Base-by-base conservation (phyloP, 2,329 filamentous ascomycete species). In the Hypoxylon sp. region DNA sequence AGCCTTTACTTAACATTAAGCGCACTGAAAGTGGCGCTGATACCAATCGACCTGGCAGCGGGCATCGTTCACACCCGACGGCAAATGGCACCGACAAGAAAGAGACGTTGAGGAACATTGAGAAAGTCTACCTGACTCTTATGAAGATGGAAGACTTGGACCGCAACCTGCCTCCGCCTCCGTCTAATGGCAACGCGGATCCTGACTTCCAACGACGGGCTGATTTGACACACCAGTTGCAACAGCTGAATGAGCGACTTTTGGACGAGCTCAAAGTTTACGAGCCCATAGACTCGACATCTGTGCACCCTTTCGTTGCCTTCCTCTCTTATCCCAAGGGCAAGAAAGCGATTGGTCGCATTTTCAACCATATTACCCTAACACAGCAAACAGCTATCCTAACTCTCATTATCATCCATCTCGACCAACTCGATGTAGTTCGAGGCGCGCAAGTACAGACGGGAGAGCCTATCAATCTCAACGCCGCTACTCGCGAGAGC, bases 61-160 rank as follows among this genome's bases (percentile, higher is more conserved):
- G 83, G 45, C 86, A 85, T 71, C 77, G 77, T 41, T 51, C 74
- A 9, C 72, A 74, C 19, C 67, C 74, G 3, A 65, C 78, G 2
- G 70, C 76, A 41, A 78, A 77, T n/a, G 89, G 88, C 38, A 81
- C 86, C 2, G 92, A 97, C 76, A 89, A 92, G 68, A 98, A 97
- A 81, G 89, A 90, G 13, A 89, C 97, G 14, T 83, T 99, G 62
- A 88, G 89, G 53, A 94, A 96, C 74, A 95, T 98, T 56, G 96
- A 99, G 79, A 89, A 87, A 69, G 92, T 98, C 14, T 99, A 98
- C 79, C 86, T 87, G 55, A 93, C 90, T 0, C 81, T 99, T 71
- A 97, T 99, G 93, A 89, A 91, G 75, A 91, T 98, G 82, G 96
- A 99, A 79, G 94, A 98, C 71, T 93, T 97, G 74, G 92, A 96